These are phyloP conservation scores for Litchi chinensis DNA, from an alignment of 345 rosid genomes.

Conservation along the genomic window DNA sequence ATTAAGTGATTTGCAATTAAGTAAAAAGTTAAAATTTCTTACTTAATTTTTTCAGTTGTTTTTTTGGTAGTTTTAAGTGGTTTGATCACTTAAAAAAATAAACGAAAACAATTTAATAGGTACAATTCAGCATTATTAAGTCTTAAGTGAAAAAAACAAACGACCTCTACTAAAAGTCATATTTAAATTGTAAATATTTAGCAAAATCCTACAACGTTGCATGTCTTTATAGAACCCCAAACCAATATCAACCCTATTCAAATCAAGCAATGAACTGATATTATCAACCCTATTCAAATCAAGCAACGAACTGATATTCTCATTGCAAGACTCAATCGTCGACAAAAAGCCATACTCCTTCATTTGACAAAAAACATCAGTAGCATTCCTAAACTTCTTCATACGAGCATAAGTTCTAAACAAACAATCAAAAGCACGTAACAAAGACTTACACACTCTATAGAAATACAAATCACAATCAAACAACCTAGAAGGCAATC, in stretches of 20 bases:
- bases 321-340: constrained; percentile 73
- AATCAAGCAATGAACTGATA: too few species aligned
- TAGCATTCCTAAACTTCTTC: constrained; percentile 75
- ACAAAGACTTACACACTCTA: constrained; percentile 71
- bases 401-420: constrained; percentile 67
- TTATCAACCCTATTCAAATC: constrained; percentile 56
- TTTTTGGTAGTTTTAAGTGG: too few species aligned
- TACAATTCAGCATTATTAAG: too few species aligned
- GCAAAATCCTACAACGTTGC: constrained; percentile 63
- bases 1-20: too few species aligned
- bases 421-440: constrained; percentile 67
- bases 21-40: too few species aligned
- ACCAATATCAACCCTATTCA: too few species aligned
- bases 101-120: too few species aligned
- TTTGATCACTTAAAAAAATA: too few species aligned
- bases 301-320: constrained; percentile 71
- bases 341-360: constrained; percentile 71
- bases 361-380: constrained; percentile 59
- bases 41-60: too few species aligned
- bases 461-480: constrained; percentile 60
- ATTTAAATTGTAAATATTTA: constrained; percentile 72
- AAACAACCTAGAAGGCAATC: constrained; percentile 54
- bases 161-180: too few species aligned
- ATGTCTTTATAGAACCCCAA: constrained; percentile 67
- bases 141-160: too few species aligned